Conservation (phyloP, 1,139 yeast species). For the Saccharomyces pastorianus region DNA sequence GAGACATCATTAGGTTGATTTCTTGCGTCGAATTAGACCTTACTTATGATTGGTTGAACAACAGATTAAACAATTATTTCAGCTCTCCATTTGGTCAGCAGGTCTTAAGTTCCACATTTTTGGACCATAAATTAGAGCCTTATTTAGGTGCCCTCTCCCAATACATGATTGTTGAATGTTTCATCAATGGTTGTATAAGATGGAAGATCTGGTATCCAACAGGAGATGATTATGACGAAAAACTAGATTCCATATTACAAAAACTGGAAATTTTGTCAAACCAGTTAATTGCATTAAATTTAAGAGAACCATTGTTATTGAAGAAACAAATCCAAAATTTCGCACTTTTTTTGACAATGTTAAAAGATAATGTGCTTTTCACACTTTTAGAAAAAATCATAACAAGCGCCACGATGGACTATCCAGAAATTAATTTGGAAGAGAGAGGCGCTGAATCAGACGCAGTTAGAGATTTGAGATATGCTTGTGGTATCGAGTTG, state of each 20-base stretch:
- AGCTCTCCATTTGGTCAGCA: conserved; percentile 62
- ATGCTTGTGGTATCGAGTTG: conserved; percentile 90
- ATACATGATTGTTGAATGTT: conserved; percentile 78
- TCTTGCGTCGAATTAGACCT: conserved; percentile 81
- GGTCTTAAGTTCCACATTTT: conserved; percentile 48
- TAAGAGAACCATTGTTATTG: conserved; percentile 71
- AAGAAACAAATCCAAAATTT: conserved; percentile 85
- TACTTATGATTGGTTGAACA: conserved; percentile 75
- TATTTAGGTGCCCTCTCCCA: conserved; percentile 75
- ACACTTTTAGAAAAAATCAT: conserved; percentile 79
- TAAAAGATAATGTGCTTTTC: conserved; percentile 76
- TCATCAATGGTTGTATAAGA: conserved; percentile 87
- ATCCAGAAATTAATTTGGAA: conserved; percentile 49
- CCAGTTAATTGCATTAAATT: conserved; percentile 63
- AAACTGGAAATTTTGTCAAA: conserved; percentile 73
- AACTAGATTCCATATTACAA: conserved; percentile 47
- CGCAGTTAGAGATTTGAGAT: conserved; percentile 75
- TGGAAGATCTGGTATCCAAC: conserved; percentile 86
- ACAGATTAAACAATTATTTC: conserved; percentile 64
- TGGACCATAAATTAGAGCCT: conserved; percentile 55
- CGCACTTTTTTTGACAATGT: conserved; percentile 92
- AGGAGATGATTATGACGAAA: conserved; percentile 51
- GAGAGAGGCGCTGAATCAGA: conserved; percentile 69
- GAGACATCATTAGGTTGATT: conserved; percentile 82
- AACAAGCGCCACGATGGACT: conserved; percentile 78